Conservation (phyloP, 202 grass and related monocot genomes). For the Schoenoplectus tabernaemontani region DNA sequence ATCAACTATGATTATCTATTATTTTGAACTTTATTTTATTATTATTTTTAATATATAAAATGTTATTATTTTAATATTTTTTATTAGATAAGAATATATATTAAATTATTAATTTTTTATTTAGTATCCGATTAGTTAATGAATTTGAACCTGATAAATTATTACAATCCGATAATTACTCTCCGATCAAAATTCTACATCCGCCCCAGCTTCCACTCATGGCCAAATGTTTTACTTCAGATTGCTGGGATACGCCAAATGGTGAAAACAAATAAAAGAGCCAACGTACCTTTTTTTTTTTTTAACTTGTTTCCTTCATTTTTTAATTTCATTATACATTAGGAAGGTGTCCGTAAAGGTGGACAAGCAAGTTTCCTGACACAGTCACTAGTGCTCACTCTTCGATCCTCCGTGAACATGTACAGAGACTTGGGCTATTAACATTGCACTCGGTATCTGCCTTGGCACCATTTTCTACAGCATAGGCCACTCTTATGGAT, state of each 20-base stretch:
- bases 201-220: too few species aligned
- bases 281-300: neutral
- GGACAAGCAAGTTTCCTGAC: slow-evolving; percentile 60
- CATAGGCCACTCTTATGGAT: slow-evolving; percentile 51
- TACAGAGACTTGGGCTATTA: slow-evolving; percentile 89
- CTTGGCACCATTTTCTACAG: slow-evolving; percentile 67
- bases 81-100: too few species aligned
- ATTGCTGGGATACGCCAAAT: slow-evolving; percentile 40
- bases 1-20: too few species aligned
- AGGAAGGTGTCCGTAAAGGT: slow-evolving; percentile 57
- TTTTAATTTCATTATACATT: neutral
- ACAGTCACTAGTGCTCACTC: slow-evolving; percentile 53
- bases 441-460: slow-evolving; percentile 62
- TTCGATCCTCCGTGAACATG: slow-evolving; percentile 88
- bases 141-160: too few species aligned
- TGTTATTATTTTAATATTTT: too few species aligned
- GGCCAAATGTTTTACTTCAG: slow-evolving; percentile 41
- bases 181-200: too few species aligned
- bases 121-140: too few species aligned
- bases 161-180: too few species aligned
- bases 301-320: neutral
- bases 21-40: too few species aligned
- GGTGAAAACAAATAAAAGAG: slow-evolving; percentile 19
- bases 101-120: too few species aligned
- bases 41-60: too few species aligned